These are phyloP conservation scores for Agaricus sinodeliciosus DNA, from an alignment of 768 basidiomycete species.

Conservation along the genomic window DNA sequence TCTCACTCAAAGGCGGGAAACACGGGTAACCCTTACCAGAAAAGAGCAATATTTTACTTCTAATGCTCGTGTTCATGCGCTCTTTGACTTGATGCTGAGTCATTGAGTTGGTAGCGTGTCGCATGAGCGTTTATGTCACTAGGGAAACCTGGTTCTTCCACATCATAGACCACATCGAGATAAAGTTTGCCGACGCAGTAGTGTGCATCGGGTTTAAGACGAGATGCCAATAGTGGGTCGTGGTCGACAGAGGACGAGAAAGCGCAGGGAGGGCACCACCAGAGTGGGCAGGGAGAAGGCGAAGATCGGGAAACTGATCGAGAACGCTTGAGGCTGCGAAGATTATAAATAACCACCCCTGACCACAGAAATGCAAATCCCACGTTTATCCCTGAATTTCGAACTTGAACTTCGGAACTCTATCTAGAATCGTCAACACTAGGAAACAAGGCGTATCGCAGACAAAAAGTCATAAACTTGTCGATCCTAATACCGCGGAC, in stretches of 20 bases:
- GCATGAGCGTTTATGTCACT: conserved; percentile 65
- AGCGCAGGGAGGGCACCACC: conserved; percentile 80
- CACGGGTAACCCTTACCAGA: conserved; percentile 89
- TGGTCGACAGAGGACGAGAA: conserved; percentile 80
- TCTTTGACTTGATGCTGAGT: conserved; percentile 20
- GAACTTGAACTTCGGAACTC: conserved; percentile 40
- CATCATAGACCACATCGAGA: conserved; percentile 83
- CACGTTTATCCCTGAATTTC: conserved; percentile 79
- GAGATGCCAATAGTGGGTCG: conserved; percentile 70
- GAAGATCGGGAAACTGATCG: conserved; percentile 71
- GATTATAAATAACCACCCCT: conserved; percentile 35
- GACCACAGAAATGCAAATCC: conserved; percentile 73
- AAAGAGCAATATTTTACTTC: conserved; percentile 65
- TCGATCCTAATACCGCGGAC: conserved; percentile 77
- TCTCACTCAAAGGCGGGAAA: conserved; percentile 71
- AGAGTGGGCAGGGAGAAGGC: conserved; percentile 80
- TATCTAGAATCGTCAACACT: not conserved
- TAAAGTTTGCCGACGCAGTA: conserved; percentile 78
- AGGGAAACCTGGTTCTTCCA: conserved; percentile 79
- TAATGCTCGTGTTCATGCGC: conserved; percentile 28
- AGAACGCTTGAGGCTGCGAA: conserved; percentile 55
- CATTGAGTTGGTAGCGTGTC: conserved; percentile 31
- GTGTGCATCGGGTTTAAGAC: conserved; percentile 76
- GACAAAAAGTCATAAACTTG: conserved; percentile 18
- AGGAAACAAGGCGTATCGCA: not conserved